A percentile compares a stretch with the other conserved stretches of the same genome.
Evolutionary conservation across 2,329 filamentous ascomycete genomes (phyloP).

Genomic region (Alternaria metachromatica): DNA sequence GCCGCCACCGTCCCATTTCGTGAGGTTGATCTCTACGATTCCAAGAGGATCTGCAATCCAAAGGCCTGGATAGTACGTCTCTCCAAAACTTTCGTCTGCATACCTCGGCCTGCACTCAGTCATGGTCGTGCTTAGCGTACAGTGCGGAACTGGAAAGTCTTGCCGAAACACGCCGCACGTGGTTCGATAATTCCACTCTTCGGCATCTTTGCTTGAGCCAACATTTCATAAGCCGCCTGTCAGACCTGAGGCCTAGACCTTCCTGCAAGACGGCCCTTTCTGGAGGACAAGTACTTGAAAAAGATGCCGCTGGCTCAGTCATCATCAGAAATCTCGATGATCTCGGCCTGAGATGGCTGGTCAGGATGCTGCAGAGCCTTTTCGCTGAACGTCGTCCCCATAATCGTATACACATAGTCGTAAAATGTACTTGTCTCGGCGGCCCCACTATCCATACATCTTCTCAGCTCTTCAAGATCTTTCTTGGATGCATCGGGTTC

Average conservation of each 20-base stretch:
- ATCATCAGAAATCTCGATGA: conserved; percentile 40
- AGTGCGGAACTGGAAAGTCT: background rate
- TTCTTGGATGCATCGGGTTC: conserved; percentile 3
- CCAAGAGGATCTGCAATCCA: background rate
- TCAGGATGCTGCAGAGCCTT: conserved; percentile 27
- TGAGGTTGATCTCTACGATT: background rate
- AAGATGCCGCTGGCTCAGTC: conserved; percentile 6
- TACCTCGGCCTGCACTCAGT: background rate
- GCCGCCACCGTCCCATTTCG: background rate
- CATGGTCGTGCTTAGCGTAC: background rate
- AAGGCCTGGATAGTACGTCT: background rate
- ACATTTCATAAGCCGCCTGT: background rate
- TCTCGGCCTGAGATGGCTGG: conserved; percentile 34
- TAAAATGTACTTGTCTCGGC: conserved; percentile 29
- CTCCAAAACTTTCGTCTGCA: background rate
- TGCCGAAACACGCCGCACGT: conserved; percentile 14
- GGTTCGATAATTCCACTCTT: conserved; percentile 1
- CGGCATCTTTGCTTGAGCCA: conserved; percentile 3
- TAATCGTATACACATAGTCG: conserved; percentile 31
- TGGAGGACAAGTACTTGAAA: background rate
- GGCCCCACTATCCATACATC: conserved; percentile 14
- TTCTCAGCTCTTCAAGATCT: conserved; percentile 26
- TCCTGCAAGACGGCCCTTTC: background rate
- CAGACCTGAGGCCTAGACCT: conserved; percentile 3
- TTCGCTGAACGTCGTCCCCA: conserved; percentile 34